Evolutionary conservation across 495 filamentous ascomycete genomes (phyloP), one percentile per base, ranked within the genome.

Genomic region (Xylaria sp.): DNA sequence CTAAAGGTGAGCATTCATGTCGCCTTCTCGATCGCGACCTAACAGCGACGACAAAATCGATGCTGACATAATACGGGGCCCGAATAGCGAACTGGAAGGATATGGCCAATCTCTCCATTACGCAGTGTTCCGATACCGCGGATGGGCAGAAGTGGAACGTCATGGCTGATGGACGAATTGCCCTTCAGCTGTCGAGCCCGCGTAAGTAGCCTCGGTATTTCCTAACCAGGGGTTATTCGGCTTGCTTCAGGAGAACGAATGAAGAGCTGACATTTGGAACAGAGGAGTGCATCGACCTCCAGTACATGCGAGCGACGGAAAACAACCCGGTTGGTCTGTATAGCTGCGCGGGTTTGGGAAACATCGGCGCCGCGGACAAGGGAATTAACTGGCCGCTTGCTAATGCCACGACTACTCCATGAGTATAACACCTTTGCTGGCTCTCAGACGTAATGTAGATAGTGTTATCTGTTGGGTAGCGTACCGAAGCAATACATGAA

Each of bases 251-350:
- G 19, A 26, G 26, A 44, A 53, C 68, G 70, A 37, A 62, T 21
- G 76, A 24, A 77, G 70, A 73, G 37, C 26, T 19, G 35, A 64
- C 26, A 52, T 17, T 55, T 55, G 46, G 3, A 46, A 78, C 70
- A 86, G 85, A 82, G 68, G 77, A 86, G 67, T 87, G 85, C 74
- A 75, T 87, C 72, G 85, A 86, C 72, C 82, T 87, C 48, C 81
- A 85, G 70, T 87, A 83, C 76, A 84, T 86, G 84, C 72, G 79
- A 8, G 85, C 84, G 12, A 83, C 81, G 26, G 77, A 77, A 55
- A 85, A 85, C 78, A 87, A 86, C 75, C 81, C 83, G 0, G 85
- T 87, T 44, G 85, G 85, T 33, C 71, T 87, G 48, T 87, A 85
- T 74, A 79, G 61, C 71, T 87, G 85, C 73, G 83, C 82, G 0